Base-by-base conservation (phyloP, 2,329 filamentous ascomycete genomes). In the Colletotrichum sp. region DNA sequence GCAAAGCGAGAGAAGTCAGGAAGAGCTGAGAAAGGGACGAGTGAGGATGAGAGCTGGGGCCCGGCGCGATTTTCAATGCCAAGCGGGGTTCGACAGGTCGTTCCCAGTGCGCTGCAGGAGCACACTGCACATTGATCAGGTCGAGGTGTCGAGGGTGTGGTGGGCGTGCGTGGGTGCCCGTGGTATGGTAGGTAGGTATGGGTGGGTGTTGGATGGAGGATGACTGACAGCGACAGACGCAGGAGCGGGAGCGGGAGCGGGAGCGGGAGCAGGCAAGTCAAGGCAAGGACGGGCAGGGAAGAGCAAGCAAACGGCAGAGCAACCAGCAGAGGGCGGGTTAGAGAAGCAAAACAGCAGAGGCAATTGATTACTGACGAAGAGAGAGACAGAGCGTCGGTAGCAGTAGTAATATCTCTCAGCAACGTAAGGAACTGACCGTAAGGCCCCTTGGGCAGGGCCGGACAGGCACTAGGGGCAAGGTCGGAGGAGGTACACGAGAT, bases 21-120 rank as follows among this genome's bases (percentile, higher is more conserved):
- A 47, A 38, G 38, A 67, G 33, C 21, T 51, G 33, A 43, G 47
- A 34, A 59, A n/a, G 54, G 31, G 54, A 43, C 31, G 34, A 58
- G 31, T 57, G 55, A 33, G 61, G 59, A 64, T 38, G 67, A 61
- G 33, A 68, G 74, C 72, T 70, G 74, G 74, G 72, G 69, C 69
- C 65, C 29, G 72, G 72, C 69, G 72, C 64, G 73, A 74, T 74
- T 75, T 75, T 75, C 70, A 75, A 75, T 75, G 73, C 73, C 70
- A 75, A 75, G 73, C 70, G 73, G 73, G 73, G 73, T 75, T 74
- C 63, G 64, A 47, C 69, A 74, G 63, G 68, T 66, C 61, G 67
- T 73, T 73, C 55, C 55, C 61, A 66, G 71, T 73, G 71, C 71
- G 63, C 69, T 73, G 68, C 68, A 70, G 71, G 57, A 69, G 70